Evolutionary conservation across 2,329 filamentous ascomycete genomes (phyloP).

Genomic region (Pseudodiploospora longispora): DNA sequence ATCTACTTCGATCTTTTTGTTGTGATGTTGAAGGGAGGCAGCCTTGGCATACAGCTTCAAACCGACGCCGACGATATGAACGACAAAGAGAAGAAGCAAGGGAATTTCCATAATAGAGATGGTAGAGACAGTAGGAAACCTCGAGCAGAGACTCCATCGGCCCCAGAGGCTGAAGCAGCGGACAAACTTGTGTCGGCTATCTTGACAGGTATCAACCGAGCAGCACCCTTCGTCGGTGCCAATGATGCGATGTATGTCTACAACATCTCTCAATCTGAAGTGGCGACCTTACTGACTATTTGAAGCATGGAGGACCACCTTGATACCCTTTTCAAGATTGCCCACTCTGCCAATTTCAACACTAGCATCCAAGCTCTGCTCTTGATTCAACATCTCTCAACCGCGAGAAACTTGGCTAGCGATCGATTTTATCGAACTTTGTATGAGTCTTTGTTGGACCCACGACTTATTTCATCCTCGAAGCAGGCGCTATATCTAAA

Average conservation of each 20-base stretch:
- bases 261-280: background rate
- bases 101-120: conserved; percentile 2
- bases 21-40: conserved; percentile 60
- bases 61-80: conserved; percentile 34
- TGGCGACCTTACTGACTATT: conserved; percentile 9
- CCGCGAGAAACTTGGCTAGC: conserved; percentile 68
- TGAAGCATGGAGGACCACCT: conserved; percentile 74
- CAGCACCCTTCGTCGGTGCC: conserved; percentile 82
- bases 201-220: conserved; percentile 88
- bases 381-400: conserved; percentile 85
- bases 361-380: conserved; percentile 93
- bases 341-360: conserved; percentile 98
- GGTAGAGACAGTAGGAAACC: conserved; percentile 16
- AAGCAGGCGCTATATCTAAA: conserved; percentile 96
- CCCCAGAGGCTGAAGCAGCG: conserved; percentile 57
- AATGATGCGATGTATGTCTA: conserved; percentile 63
- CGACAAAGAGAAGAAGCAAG: conserved; percentile 17
- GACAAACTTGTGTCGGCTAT: conserved; percentile 92
- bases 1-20: conserved; percentile 93
- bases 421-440: conserved; percentile 93
- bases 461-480: conserved; percentile 77
- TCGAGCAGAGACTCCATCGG: conserved; percentile 22
- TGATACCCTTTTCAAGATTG: conserved; percentile 89
- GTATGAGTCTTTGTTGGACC: conserved; percentile 90
- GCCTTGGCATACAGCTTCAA: conserved; percentile 29